Base-by-base conservation (phyloP, 345 rosid species). In the Brassica napus region DNA sequence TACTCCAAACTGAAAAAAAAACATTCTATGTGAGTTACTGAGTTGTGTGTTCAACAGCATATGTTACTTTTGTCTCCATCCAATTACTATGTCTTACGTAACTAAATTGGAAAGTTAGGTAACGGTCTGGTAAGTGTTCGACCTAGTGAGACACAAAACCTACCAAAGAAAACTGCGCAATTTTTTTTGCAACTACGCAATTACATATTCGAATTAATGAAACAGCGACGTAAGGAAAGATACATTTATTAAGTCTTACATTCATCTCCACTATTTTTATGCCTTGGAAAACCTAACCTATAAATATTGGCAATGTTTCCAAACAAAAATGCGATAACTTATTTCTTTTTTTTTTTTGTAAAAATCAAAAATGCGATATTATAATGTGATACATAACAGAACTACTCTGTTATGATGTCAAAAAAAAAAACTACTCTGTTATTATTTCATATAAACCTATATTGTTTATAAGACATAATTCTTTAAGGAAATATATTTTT, bases 81-180 rank as follows among this genome's bases (percentile, higher is more conserved):
- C 14, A 57, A 60, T 80, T 75, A 81, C 72, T 74, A 71, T 71
- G 32, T 73, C 83, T 64, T 59, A 81, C 83, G 83, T 21, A 81
- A 79, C 75, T 69, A 26, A 74, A 75, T 75, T 71, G 72, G 49
- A 65, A 81, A 57, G 65, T 75, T 81, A 75, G 83, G 83, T 81
- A 75, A 57, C 28, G 71, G 82, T 79, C 82, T 74, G 63, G 31
- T 70, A 28, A 69, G 44, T 80, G 83, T 75, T 75, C 83, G 82
- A 74, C 75, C 79, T 52, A 30, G 79, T 54, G 82, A 74, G 82
- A 79, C 82, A 79, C 66, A n/a, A 68, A 68, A 79, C 82, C 79
- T 79, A 68, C 71, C 82, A 3, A 67, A 73, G 69, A 68, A 60
- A 44, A 11, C 32, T 23, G 44, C 2, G 37, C 39, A 67, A 21